Evolutionary conservation across 1,139 yeast species (phyloP), one percentile per base, ranked within the genome.

Genomic region (Kodamaea suecica): DNA sequence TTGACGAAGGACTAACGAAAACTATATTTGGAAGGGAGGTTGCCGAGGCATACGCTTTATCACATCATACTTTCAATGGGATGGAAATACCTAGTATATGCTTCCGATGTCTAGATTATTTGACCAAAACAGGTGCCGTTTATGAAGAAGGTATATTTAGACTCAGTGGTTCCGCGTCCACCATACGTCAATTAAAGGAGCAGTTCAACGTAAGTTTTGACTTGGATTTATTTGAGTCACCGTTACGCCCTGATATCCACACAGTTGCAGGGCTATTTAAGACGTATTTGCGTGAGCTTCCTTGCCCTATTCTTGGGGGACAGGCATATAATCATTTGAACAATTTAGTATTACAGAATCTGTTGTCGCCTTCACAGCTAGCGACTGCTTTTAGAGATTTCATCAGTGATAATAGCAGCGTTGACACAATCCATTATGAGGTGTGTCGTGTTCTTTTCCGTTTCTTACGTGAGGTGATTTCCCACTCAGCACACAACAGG

Each of bases 91-190:
- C 98, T 1, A 78, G 92, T 30, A 78, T 92, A 8, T 76, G 87
- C 15, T 84, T 64, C 50, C 66, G 95, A 40, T 87, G 96, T 51
- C 57, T 92, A 29, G 86, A 80, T 40, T 84, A 73, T 47, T 66
- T 92, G 33, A 71, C 75, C 36, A 72, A 68, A 31, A 74, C 81
- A 15, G 80, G 84, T 8, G 96, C 95, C 0, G 67, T 84, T 13
- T 76, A 76, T 43, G 95, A 87, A 56, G 96, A 90, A 53, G 98
- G 98, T 3, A 76, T 92, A 2, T 92, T 92, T 63, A 70, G 98
- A 43, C 66, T 90, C 38, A 86, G 94, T 57, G 98, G 98, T 2
- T 84, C 95, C 23, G 85, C 92, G 36, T 75, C 90, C 0, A 72
- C 82, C 31, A 86, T 92, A 17, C 75, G 85, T 39, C 75, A 71